phyloP scores from a whole-genome alignment of 2,329 filamentous ascomycete genomes.

The Oidium heveae region DNA sequence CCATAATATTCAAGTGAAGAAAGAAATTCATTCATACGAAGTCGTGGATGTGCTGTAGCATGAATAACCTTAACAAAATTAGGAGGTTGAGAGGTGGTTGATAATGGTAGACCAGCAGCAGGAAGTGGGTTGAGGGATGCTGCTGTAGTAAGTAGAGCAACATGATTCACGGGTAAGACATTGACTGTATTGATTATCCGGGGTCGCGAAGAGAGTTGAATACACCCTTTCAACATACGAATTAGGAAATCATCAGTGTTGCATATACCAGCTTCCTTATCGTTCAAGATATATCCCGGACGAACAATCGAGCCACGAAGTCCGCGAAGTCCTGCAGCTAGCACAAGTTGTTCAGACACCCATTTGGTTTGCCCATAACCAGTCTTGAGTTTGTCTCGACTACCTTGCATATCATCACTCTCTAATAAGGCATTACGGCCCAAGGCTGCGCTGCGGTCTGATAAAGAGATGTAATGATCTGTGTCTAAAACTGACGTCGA shows the following conservation, averaged over 20 bases:
- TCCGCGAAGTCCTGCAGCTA: conserved; percentile 55
- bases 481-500: conserved; percentile 67
- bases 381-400: conserved; percentile 49
- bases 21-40: conserved; percentile 59
- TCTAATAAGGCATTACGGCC: conserved; percentile 22
- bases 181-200: conserved; percentile 73
- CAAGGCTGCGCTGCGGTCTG: conserved; percentile 29
- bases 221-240: conserved; percentile 63
- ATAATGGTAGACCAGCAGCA: neutral
- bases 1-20: conserved; percentile 44
- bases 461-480: conserved; percentile 53
- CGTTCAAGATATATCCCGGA: conserved; percentile 65
- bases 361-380: conserved; percentile 88
- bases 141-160: conserved; percentile 56
- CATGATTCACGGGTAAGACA: conserved; percentile 65
- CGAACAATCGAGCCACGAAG: conserved; percentile 53
- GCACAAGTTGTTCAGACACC: conserved; percentile 42
- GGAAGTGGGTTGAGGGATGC: conserved; percentile 13
- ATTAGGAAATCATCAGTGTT: conserved; percentile 82
- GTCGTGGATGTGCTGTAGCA: conserved; percentile 54
- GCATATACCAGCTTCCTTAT: conserved; percentile 40
- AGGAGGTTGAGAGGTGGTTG: conserved; percentile 20
- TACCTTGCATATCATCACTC: conserved; percentile 53
- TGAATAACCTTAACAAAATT: conserved; percentile 33
- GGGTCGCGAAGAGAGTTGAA: conserved; percentile 51